A percentile compares a stretch with the other conserved stretches of the same genome.
These are phyloP conservation scores for Entomophthora muscae DNA, from an alignment of 371 early-diverging fungal genomes.

Conservation along the genomic window DNA sequence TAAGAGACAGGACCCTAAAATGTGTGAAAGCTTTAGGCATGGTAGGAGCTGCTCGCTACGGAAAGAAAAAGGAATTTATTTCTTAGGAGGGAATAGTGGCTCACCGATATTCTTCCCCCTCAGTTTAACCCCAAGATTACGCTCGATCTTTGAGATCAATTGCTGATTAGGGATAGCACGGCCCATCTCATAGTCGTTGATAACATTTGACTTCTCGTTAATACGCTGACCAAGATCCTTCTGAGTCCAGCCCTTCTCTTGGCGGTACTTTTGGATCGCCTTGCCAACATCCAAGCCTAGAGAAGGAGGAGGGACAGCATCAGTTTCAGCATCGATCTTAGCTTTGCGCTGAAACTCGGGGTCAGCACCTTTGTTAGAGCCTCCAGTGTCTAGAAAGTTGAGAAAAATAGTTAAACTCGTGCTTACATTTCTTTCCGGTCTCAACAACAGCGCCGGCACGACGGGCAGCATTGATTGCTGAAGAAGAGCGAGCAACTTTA, in stretches of 20 bases:
- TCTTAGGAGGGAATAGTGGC: conserved; percentile 49
- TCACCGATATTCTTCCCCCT: conserved; percentile 72
- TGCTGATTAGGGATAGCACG: conserved; percentile 83
- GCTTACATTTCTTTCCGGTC: conserved; percentile 49
- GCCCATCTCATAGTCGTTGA: conserved; percentile 81
- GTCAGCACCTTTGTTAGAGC: conserved; percentile 13
- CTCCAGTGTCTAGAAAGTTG: conserved; percentile 4
- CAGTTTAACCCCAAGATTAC: conserved; percentile 76
- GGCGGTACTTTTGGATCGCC: conserved; percentile 69
- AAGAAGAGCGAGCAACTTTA: conserved; percentile 38
- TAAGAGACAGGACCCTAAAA: too few relatives aligned
- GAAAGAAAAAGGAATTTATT: conserved; percentile 17
- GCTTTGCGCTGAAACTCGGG: conserved; percentile 62
- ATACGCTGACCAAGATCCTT: conserved; percentile 73
- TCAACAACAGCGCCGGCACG: conserved; percentile 50
- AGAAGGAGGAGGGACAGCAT: conserved; percentile 53
- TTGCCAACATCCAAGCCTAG: conserved; percentile 62
- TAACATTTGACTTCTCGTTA: conserved; percentile 66
- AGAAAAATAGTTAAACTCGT: neutral
- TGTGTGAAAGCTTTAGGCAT: too few relatives aligned
- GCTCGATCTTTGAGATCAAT: conserved; percentile 76
- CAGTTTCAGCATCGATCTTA: conserved; percentile 79
- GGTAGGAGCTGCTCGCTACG: too few relatives aligned
- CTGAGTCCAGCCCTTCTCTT: conserved; percentile 61
- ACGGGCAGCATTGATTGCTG: conserved; percentile 65